Evolutionary conservation across 371 early-diverging fungal species (phyloP).

Genomic region (Mucor mucedo): DNA sequence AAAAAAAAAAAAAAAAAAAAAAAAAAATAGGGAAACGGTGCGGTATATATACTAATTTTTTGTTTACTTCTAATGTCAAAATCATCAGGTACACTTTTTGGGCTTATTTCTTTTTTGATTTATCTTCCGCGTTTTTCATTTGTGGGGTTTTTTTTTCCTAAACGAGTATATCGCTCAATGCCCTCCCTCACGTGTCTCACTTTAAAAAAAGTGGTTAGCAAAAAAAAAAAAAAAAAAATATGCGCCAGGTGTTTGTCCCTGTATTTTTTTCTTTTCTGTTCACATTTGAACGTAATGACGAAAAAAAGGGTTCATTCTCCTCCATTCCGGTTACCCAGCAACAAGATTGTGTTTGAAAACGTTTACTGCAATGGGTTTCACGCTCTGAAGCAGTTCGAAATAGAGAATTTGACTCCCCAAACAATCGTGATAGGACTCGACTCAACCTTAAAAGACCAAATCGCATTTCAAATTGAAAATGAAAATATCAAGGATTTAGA

Average conservation of each 20-base stretch:
- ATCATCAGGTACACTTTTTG: slow-evolving; percentile 14
- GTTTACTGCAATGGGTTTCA: slow-evolving; percentile 81
- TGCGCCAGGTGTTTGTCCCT: too few species aligned
- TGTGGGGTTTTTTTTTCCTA: neutral
- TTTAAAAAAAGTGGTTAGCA: neutral
- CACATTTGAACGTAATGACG: neutral
- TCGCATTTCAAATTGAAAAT: slow-evolving; percentile 80
- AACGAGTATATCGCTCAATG: neutral
- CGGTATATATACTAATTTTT: slow-evolving; percentile 7
- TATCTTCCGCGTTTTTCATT: slow-evolving; percentile 7
- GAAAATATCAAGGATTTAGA: slow-evolving; percentile 63
- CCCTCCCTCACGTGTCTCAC: neutral
- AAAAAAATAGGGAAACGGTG: neutral
- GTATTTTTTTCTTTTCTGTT: neutral
- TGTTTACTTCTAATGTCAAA: slow-evolving; percentile 13
- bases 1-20: neutral
- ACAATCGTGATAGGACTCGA: slow-evolving; percentile 66
- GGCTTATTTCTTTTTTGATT: slow-evolving; percentile 13
- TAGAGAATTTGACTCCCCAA: slow-evolving; percentile 59
- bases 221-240: neutral
- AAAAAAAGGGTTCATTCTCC: neutral
- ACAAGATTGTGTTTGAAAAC: slow-evolving; percentile 43
- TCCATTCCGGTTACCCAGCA: neutral
- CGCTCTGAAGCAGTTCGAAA: slow-evolving; percentile 67
- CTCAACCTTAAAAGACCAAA: slow-evolving; percentile 70